These are phyloP conservation scores for Nasturtium officinale DNA, from an alignment of 345 rosid species.

Conservation along the genomic window DNA sequence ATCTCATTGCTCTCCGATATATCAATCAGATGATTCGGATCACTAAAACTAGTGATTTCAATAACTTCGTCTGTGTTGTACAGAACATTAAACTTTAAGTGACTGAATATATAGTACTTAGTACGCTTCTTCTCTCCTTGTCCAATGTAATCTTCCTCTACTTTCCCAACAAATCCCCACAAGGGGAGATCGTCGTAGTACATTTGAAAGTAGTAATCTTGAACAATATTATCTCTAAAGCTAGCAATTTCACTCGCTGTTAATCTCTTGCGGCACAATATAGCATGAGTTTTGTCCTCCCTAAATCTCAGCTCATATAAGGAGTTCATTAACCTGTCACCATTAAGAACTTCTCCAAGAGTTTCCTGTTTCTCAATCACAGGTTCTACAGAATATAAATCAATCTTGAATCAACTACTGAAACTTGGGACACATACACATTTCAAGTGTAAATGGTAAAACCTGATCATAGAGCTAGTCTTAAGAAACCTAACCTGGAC, in stretches of 20 bases:
- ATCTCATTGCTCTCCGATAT: conserved; percentile 59
- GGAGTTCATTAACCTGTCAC: conserved; percentile 65
- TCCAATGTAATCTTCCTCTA: conserved; percentile 52
- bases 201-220: conserved; percentile 88
- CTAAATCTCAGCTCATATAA: conserved; percentile 57
- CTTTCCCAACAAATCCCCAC: conserved; percentile 91
- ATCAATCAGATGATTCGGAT: conserved; percentile 67
- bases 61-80: conserved; percentile 60
- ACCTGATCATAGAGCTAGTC: conserved; percentile 13
- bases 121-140: conserved; percentile 37
- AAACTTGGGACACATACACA: conserved; percentile 16
- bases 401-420: conserved; percentile 21
- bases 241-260: conserved; percentile 49
- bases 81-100: conserved; percentile 63
- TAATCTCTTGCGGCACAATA: conserved; percentile 59
- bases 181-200: conserved; percentile 84
- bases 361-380: conserved; percentile 57
- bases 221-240: conserved; percentile 57
- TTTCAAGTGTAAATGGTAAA: neutral
- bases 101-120: conserved; percentile 69
- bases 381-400: conserved; percentile 50
- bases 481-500: conserved; percentile 68
- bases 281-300: conserved; percentile 48
- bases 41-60: conserved; percentile 62
- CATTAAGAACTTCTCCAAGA: conserved; percentile 85